phyloP scores from a whole-genome alignment of 2,329 filamentous ascomycete species.

The Leptographium procerum region DNA sequence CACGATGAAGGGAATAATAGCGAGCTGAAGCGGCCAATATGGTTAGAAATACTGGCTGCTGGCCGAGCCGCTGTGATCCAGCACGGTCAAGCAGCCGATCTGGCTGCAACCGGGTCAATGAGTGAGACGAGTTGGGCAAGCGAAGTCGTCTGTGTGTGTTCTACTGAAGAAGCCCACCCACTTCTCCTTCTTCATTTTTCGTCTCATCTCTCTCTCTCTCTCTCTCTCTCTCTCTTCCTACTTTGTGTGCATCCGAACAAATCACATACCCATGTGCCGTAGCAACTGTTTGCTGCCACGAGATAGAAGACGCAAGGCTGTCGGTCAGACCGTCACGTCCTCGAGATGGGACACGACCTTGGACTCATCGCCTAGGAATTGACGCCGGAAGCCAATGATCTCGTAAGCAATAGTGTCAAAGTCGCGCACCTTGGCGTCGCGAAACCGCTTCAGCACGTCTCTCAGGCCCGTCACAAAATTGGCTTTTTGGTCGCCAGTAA shows the following conservation, averaged over 20 bases:
- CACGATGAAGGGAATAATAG: background rate
- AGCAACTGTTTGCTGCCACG: too few relatives aligned
- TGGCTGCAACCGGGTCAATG: too few relatives aligned
- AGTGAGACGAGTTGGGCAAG: too few relatives aligned
- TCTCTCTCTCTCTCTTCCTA: too few relatives aligned
- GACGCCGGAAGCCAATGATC: conserved; percentile 55
- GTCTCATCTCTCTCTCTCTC: background rate
- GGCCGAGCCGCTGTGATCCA: background rate
- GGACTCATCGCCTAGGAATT: conserved; percentile 52
- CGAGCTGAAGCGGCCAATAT: background rate
- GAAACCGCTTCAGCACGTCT: conserved; percentile 47
- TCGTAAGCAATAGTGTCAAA: conserved; percentile 55
- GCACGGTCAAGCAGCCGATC: too few relatives aligned
- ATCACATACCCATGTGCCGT: background rate
- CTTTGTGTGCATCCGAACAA: background rate
- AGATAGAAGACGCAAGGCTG: too few relatives aligned
- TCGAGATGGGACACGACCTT: conserved; percentile 44
- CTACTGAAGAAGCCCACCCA: background rate
- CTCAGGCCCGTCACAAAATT: conserved; percentile 53
- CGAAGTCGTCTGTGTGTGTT: too few relatives aligned
- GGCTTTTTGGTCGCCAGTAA: conserved; percentile 47
- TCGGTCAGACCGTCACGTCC: conserved; percentile 6
- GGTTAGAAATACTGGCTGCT: background rate
- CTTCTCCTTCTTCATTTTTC: background rate
- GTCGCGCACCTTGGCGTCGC: conserved; percentile 48